Percentiles rank a stretch among this genome's conserved stretches.
Conservation (phyloP, 1,284 basidiomycete genomes). For the Athelia sp. region DNA sequence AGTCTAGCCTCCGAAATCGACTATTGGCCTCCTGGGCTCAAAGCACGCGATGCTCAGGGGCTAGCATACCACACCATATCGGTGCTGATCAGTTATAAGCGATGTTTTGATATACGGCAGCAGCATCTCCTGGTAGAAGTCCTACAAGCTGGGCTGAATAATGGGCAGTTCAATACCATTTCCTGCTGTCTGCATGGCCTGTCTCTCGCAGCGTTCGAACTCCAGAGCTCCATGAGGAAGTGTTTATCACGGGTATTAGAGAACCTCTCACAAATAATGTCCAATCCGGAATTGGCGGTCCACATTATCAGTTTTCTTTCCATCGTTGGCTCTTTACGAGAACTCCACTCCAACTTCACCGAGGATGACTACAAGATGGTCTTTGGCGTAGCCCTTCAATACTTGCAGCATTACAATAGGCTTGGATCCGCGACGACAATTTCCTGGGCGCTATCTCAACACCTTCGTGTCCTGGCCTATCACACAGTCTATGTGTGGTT, state of each 20-base stretch:
- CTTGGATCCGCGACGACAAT: conserved; percentile 53
- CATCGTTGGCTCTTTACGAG: conserved; percentile 78
- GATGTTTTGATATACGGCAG: conserved; percentile 69
- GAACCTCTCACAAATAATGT: conserved; percentile 92
- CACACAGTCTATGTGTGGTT: conserved; percentile 96
- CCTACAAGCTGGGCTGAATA: conserved; percentile 77
- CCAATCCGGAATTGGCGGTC: conserved; percentile 88
- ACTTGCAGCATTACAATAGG: conserved; percentile 88
- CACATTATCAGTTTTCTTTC: conserved; percentile 94
- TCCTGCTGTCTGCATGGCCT: conserved; percentile 92
- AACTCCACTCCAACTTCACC: conserved; percentile 89
- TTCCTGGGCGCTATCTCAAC: conserved; percentile 91
- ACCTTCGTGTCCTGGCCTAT: conserved; percentile 92
- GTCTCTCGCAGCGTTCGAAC: conserved; percentile 85
- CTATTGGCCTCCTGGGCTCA: conserved; percentile 59
- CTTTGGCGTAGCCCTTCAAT: conserved; percentile 93
- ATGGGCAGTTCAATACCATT: conserved; percentile 73
- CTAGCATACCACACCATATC: conserved; percentile 86
- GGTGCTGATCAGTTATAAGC: conserved; percentile 85
- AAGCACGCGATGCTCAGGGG: conserved; percentile 82
- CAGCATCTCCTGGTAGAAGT: conserved; percentile 79
- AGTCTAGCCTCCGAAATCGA: conserved; percentile 58
- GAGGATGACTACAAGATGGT: conserved; percentile 92
- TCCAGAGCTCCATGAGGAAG: conserved; percentile 81
- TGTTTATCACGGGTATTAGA: conserved; percentile 80